phyloP scores from a whole-genome alignment of 2,329 filamentous ascomycete species.

The Dactylellina sp. region DNA sequence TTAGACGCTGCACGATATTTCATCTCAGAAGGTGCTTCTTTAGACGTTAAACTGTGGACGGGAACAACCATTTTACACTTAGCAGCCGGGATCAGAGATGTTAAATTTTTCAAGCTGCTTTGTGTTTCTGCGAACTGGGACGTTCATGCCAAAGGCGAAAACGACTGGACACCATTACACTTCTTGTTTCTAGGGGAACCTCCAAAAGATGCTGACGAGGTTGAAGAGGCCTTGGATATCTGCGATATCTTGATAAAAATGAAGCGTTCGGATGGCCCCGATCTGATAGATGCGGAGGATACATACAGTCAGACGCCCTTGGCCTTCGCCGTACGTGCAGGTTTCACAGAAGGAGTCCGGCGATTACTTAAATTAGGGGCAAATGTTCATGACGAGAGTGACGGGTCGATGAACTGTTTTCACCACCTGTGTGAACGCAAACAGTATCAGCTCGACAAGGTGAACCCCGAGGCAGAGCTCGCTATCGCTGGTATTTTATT shows the following conservation, averaged over 20 bases:
- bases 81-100: conserved; percentile 1
- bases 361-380: conserved; percentile 23
- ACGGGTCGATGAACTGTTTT: not conserved
- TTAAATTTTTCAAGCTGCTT: conserved; percentile 7
- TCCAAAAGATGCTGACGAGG: not conserved
- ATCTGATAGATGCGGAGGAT: conserved; percentile 26
- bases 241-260: conserved; percentile 26
- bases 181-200: not conserved
- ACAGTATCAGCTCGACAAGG: not conserved
- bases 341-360: conserved; percentile 13
- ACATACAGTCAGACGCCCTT: not conserved
- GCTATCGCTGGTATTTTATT: conserved; percentile 17
- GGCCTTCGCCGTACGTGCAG: conserved; percentile 10
- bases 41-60: not conserved
- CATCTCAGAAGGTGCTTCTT: conserved; percentile 6
- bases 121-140: conserved; percentile 16
- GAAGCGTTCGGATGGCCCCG: not conserved
- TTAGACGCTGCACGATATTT: conserved; percentile 7
- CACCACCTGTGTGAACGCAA: not conserved
- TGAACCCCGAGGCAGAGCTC: not conserved
- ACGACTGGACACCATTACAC: conserved; percentile 8
- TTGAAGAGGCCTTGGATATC: conserved; percentile 13
- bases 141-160: not conserved
- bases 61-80: conserved; percentile 8
- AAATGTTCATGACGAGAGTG: conserved; percentile 15